Base-by-base conservation (phyloP, 805 yeast genomes). In the Kluyveromyces wickerhamii region DNA sequence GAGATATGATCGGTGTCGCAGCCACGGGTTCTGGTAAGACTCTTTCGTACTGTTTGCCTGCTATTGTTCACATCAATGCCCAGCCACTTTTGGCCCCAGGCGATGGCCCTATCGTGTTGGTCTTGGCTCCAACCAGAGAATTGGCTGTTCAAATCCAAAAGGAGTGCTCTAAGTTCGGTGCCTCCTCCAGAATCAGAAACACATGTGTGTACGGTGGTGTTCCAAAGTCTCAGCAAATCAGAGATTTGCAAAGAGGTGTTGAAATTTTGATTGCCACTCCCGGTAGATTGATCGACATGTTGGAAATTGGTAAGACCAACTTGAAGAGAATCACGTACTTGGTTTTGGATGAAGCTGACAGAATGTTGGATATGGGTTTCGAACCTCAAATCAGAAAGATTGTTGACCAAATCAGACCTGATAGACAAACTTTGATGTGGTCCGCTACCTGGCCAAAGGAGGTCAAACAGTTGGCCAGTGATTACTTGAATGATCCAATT, bases 361-460 rank as follows among this genome's bases (percentile, higher is more conserved):
- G 98, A 74, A 92, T 92, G 98, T 77, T 92, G 68, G 98, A 92
- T 71, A 92, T 92, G 98, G 98, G 98, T 63, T 92, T 92, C 64
- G 98, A 92, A 72, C 97, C 97, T 49, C 97, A 89, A 74, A 92
- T 92, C 65, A 80, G 98, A 74, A 89, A 89, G 69, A 92, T 92
- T 64, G 89, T 92, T 49, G 88, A 81, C 53, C 97, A 89, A 73
- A 92, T 92, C 61, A 84, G 98, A 71, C 98, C 98, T 43, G 98
- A 92, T 65, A 87, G 97, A 73, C 98, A 92, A 71, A 92, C 98
- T 42, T 73, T 89, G 53, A 86, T 92, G 96, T 92, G 97, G 97
- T 89, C 97, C 43, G 98, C 98, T 50, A 92, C 98, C 37, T 92
- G 98, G 98, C 98, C 98, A 54, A 89, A 88, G 74, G 94, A 86